Base-by-base conservation (phyloP, 148 eudicot genomes). In the Polygonum aviculare region DNA sequence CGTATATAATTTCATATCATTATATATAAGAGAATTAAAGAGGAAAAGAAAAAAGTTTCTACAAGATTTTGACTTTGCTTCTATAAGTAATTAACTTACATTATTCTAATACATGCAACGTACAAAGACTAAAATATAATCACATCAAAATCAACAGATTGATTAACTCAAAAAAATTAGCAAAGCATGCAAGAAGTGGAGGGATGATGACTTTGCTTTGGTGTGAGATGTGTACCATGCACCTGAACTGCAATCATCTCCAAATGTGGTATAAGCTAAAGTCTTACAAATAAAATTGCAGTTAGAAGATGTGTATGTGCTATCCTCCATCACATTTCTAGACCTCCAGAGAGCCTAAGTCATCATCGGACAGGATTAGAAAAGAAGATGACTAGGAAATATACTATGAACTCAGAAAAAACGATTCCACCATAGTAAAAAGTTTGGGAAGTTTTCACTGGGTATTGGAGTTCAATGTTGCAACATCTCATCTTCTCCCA, bases 401-500 rank as follows among this genome's bases (percentile, higher is more conserved):
- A 94, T 76, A 94, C 98, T 70, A 94, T 77, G 80, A 94, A 89
- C 21, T 97, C 97, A 19, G 96, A 88, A 26, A 92, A 77, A 77
- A 95, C 92, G 84, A 95, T 95, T 73, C 98, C 97, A 0, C 97
- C 99, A 65, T 92, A 94, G 18, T 92, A 77, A 76, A 85, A 89
- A 33, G 93, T 92, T 72, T 94, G 98, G 21, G 97, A 94, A 73
- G 88, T 60, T 50, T 92, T 94, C 22, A 82, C 87, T 2, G 98
- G 97, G 70, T 80, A 81, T 76, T 79, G 88, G 87, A 89, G 90
- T 67, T 90, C 91, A 31, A 94, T 87, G 49, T 38, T 79, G 82
- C 98, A 94, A 82, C 97, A 94, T 82, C 83, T 92, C 98, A 94
- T 92, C 82, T 89, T 90, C 82, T 94, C 98, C 84, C 87, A 88